A percentile compares a stretch with the other conserved stretches of the same genome.
Evolutionary conservation across 305 asterid genomes (phyloP).

Genomic region (Fraxinus latifolia): DNA sequence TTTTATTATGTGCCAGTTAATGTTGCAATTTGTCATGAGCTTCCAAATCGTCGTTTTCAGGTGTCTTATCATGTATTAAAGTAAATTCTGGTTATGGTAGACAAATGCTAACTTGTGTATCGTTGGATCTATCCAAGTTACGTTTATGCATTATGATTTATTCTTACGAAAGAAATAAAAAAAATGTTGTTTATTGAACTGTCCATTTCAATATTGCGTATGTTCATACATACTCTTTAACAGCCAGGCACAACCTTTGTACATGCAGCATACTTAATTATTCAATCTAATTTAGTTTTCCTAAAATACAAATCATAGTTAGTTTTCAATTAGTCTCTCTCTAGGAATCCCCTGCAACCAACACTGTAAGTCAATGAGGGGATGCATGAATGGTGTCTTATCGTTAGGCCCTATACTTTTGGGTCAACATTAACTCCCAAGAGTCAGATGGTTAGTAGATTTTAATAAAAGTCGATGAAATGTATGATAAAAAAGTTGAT

Average conservation of each 20-base stretch:
- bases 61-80: neutral
- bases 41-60: slow-evolving; percentile 15
- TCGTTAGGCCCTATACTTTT: neutral
- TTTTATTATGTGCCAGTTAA: slow-evolving; percentile 3
- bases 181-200: neutral
- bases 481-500: neutral
- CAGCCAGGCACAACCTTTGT: neutral
- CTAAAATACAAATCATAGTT: neutral
- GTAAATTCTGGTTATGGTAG: slow-evolving; percentile 2
- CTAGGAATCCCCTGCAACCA: neutral
- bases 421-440: neutral
- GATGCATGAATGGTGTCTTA: neutral
- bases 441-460: neutral
- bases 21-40: slow-evolving; percentile 16
- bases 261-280: neutral
- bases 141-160: neutral
- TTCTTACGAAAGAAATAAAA: neutral
- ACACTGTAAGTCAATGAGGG: neutral
- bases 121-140: slow-evolving; percentile 9
- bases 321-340: neutral
- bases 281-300: neutral
- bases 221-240: neutral
- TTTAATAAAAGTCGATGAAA: neutral
- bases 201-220: neutral
- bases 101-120: slow-evolving; percentile 19